Base-by-base conservation (phyloP, 805 yeast genomes). In the Saturnispora mendoncae region DNA sequence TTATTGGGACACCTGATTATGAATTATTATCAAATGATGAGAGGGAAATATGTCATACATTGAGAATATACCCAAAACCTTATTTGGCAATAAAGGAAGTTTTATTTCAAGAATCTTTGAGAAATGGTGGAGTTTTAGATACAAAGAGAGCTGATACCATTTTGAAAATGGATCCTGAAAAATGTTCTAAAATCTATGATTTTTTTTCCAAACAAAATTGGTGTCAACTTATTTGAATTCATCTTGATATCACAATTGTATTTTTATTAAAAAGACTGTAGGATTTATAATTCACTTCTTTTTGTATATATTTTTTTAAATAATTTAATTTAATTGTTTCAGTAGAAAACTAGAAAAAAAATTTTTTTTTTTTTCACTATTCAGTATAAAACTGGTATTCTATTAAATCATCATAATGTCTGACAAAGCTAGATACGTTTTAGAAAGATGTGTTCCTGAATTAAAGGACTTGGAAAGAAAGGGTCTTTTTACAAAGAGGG, bases 151-250 rank as follows among this genome's bases (percentile, higher is more conserved):
- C 94, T n/a, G 72, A 87, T 51, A 95, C 83, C 44, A 64, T 86
- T 43, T 65, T 85, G 46, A 83, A 85, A 54, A 78, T 92, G 41
- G 98, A 92, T 56, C 82, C 87, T 13, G 72, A 75, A 49, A 92
- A 90, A 59, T 85, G 95, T 2, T 79, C 84, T 20, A 78, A 81
- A 58, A 82, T 92, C 38, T 92, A 84, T 61, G 97, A 92, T 56
- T 92, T 92, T 56, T 92, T 92, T 60, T 84, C 83, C 46, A 77
- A 79, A 45, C 96, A 92, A 71, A 84, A 85, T 44, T 92, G 98
- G 98, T 74, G 78, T 55, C 54, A 53, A 44, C 51, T 38, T 47
- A 45, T 42, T 46, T 38, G 38, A 15, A n/a, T n/a, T n/a, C n/a
- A n/a, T n/a, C n/a, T n/a, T n/a, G n/a, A n/a, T n/a, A n/a, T n/a